Evolutionary conservation across 163 green algal genomes (phyloP).

Genomic region (Scenedesmus sp.): DNA sequence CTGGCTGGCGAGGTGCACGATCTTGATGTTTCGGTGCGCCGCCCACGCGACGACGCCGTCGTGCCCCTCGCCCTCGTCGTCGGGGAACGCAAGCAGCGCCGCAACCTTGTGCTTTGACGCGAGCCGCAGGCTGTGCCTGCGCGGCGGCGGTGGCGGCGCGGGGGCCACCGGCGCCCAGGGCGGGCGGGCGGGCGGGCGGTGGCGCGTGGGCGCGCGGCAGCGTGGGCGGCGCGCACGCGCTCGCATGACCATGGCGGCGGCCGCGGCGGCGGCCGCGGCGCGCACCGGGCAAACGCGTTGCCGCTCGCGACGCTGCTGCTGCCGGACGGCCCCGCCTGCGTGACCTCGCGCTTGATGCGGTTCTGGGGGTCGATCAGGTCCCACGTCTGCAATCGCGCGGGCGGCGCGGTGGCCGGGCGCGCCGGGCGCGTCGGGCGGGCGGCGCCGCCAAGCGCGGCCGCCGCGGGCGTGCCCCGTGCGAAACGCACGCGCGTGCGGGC

Average conservation of each 20-base stretch:
- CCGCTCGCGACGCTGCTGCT: constrained; percentile 27
- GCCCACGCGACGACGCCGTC: constrained; percentile 42
- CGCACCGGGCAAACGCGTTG: constrained; percentile 20
- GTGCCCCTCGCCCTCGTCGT: constrained; percentile 13
- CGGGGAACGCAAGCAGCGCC: constrained; percentile 23
- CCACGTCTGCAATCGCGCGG: constrained; percentile 42
- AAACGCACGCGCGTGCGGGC: no score
- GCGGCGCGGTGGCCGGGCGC: no score
- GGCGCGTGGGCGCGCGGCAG: no score
- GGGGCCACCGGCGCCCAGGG: no score
- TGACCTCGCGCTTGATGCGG: constrained; percentile 22
- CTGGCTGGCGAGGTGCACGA: constrained; percentile 32
- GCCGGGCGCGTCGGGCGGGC: no score
- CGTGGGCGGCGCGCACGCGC: no score
- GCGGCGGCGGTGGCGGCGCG: no score
- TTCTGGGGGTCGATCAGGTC: constrained; percentile 42
- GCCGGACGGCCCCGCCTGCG: background rate
- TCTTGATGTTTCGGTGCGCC: constrained; percentile 29
- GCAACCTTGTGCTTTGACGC: constrained; percentile 38
- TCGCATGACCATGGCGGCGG: no score
- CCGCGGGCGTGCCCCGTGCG: no score
- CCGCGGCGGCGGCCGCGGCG: no score
- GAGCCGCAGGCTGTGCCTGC: constrained; percentile 28
- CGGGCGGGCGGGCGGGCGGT: no score
- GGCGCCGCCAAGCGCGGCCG: no score